Conservation (phyloP, 805 yeast species). For the Yamadazyma scolyti region DNA sequence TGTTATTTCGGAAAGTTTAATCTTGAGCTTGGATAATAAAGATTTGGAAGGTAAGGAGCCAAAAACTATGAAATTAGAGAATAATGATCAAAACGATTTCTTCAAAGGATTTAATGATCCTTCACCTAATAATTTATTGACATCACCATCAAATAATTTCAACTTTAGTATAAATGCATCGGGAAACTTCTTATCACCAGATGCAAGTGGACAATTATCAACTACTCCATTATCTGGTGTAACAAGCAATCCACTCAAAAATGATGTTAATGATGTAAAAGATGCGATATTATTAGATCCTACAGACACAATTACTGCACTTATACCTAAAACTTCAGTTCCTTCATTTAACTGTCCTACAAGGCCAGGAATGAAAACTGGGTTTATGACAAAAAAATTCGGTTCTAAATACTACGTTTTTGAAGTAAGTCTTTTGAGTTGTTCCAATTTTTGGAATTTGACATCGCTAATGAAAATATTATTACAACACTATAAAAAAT, state of each 20-base stretch:
- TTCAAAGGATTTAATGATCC: slow-evolving; percentile 16
- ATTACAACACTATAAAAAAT: slow-evolving; percentile 57
- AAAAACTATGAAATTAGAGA: not conserved
- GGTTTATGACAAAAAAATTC: slow-evolving; percentile 53
- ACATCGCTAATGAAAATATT: slow-evolving; percentile 52
- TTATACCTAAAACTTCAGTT: slow-evolving; percentile 56
- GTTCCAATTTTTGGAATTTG: slow-evolving; percentile 64
- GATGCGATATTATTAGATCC: slow-evolving; percentile 43
- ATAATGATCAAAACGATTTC: slow-evolving; percentile 12
- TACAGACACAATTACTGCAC: slow-evolving; percentile 50
- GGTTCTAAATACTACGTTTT: slow-evolving; percentile 31
- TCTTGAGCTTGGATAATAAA: not conserved
- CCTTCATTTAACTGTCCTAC: slow-evolving; percentile 71
- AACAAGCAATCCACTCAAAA: not conserved
- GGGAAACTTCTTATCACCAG: slow-evolving; percentile 30
- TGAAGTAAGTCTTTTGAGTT: slow-evolving; percentile 68
- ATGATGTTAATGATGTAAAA: slow-evolving; percentile 2
- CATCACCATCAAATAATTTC: slow-evolving; percentile 30
- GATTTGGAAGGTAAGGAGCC: not conserved
- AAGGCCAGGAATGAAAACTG: slow-evolving; percentile 66
- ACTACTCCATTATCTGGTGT: slow-evolving; percentile 1
- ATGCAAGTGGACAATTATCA: slow-evolving; percentile 2
- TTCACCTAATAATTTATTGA: slow-evolving; percentile 20
- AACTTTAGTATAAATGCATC: slow-evolving; percentile 25
- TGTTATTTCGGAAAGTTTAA: slow-evolving; percentile 1